A percentile compares a stretch with the other conserved stretches of the same genome.
Conservation (phyloP, 1,139 yeast genomes). For the Yamadazyma conglobata region DNA sequence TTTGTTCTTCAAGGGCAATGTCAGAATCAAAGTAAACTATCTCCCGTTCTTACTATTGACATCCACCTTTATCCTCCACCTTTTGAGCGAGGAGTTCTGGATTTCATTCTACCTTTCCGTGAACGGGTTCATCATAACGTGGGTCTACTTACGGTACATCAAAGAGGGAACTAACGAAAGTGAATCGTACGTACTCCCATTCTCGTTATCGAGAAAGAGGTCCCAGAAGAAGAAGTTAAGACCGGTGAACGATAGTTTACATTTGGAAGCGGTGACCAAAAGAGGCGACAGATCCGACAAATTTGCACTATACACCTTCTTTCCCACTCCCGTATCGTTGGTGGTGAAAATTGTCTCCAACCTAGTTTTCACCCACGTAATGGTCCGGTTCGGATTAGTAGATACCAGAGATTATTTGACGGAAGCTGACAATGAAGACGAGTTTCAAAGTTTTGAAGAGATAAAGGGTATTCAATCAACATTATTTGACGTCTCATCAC, state of each 20-base stretch:
- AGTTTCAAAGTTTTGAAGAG: conserved; percentile 24
- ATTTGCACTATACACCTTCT: conserved; percentile 41
- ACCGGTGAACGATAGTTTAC: conserved; percentile 15
- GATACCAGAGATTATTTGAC: conserved; percentile 26
- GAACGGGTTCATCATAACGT: conserved; percentile 34
- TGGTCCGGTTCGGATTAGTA: conserved; percentile 23
- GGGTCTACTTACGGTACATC: conserved; percentile 39
- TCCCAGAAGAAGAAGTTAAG: conserved; percentile 18
- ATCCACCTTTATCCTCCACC: conserved; percentile 17
- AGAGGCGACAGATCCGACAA: conserved; percentile 42
- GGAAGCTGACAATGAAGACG: conserved; percentile 22
- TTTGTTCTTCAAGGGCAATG: conserved; percentile 35
- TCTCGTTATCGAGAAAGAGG: conserved; percentile 22
- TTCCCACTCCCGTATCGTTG: conserved; percentile 40
- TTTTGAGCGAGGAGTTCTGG: conserved; percentile 28
- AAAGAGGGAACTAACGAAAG: conserved; percentile 43
- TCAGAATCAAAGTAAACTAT: conserved; percentile 37
- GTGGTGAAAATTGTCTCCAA: conserved; percentile 21
- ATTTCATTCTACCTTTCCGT: conserved; percentile 24
- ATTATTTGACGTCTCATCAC: conserved; percentile 39
- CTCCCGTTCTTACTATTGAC: conserved; percentile 33
- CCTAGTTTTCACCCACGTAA: conserved; percentile 16
- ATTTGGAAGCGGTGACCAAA: conserved; percentile 21
- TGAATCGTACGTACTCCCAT: conserved; percentile 40
- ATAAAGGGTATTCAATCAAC: conserved; percentile 30